A percentile compares a stretch with the other conserved stretches of the same genome.
Conservation (phyloP, 208 protist genomes). For the Naegleria fowleri region DNA sequence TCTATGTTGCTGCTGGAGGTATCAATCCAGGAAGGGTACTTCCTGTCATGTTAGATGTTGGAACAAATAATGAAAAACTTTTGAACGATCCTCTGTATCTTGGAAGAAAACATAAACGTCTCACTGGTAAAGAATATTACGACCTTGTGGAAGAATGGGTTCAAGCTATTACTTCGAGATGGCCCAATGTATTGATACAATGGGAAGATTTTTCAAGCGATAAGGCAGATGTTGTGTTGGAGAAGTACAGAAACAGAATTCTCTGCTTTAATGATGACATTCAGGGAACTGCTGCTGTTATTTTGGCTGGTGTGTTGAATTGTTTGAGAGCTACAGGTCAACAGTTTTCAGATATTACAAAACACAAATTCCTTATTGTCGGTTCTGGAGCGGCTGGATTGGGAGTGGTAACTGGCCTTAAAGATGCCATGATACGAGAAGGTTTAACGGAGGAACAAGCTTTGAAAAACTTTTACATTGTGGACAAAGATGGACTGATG, state of each 20-base stretch:
- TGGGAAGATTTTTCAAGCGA: conserved; percentile 92
- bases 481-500: conserved; percentile 81
- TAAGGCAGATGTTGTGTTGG: conserved; percentile 82
- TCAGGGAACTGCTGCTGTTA: conserved; percentile 69
- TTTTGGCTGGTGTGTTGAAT: background rate
- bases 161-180: conserved; percentile 60
- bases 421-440: conserved; percentile 57
- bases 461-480: conserved; percentile 70
- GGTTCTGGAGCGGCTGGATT: conserved; percentile 85
- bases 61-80: conserved; percentile 76
- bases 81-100: conserved; percentile 72
- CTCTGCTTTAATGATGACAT: conserved; percentile 97
- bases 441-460: conserved; percentile 65
- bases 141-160: conserved; percentile 82
- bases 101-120: conserved; percentile 60
- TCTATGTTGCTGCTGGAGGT: conserved; percentile 84
- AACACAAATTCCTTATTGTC: conserved; percentile 49
- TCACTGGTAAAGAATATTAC: conserved; percentile 70
- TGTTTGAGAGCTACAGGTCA: background rate
- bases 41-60: conserved; percentile 67
- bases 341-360: background rate
- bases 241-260: conserved; percentile 76
- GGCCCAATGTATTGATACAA: conserved; percentile 74
- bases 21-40: conserved; percentile 67
- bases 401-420: conserved; percentile 63